These are phyloP conservation scores for Fraxinus quadrangulata DNA, from an alignment of 257 asterid species.

Conservation along the genomic window DNA sequence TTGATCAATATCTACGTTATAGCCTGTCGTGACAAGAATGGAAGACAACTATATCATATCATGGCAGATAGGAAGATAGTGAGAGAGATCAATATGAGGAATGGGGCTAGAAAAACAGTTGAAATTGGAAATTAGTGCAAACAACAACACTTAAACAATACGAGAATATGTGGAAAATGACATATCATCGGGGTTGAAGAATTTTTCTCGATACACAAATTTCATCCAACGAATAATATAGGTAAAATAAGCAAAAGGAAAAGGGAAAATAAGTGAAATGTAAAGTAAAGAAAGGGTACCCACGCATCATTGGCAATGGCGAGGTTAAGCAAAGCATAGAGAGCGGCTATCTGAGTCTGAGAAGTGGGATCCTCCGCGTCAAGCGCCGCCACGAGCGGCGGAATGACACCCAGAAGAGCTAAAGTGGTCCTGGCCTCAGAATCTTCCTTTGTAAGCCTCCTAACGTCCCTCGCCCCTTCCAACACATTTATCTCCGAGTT, in stretches of 20 bases:
- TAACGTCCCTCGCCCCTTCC: constrained; percentile 72
- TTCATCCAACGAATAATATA: neutral
- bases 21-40: neutral
- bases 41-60: neutral
- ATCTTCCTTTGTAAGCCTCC: constrained; percentile 69
- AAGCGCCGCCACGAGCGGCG: constrained; percentile 79
- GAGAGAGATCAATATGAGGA: neutral
- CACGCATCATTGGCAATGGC: constrained; percentile 71
- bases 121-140: neutral
- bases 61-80: neutral
- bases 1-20: constrained; percentile 9
- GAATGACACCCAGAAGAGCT: constrained; percentile 81
- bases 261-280: neutral
- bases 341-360: constrained; percentile 64
- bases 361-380: constrained; percentile 49
- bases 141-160: neutral
- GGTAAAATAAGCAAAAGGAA: neutral
- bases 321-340: constrained; percentile 81
- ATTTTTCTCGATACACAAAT: neutral
- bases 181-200: neutral
- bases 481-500: constrained; percentile 28
- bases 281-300: constrained; percentile 15
- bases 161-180: constrained; percentile 5
- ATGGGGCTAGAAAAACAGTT: neutral
- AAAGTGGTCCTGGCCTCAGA: constrained; percentile 64